These are phyloP conservation scores for Metschnikowia bowlesiae DNA, from an alignment of 805 yeast genomes.

Conservation along the genomic window DNA sequence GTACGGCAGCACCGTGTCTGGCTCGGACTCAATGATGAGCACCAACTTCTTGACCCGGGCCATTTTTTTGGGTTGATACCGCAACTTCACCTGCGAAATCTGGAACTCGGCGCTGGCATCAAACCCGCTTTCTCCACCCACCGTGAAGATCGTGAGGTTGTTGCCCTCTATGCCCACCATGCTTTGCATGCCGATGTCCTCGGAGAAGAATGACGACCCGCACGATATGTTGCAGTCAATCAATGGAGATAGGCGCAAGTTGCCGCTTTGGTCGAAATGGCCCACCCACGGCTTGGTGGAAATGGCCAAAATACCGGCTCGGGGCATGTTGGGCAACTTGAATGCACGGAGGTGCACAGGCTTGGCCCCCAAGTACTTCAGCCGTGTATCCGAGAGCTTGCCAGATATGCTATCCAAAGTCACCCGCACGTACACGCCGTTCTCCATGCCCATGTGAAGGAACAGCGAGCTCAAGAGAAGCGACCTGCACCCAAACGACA, in stretches of 20 bases:
- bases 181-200: slow-evolving; percentile 57
- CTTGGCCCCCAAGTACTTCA: slow-evolving; percentile 68
- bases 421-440: slow-evolving; percentile 73
- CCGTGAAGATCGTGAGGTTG: slow-evolving; percentile 51
- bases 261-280: slow-evolving; percentile 27
- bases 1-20: slow-evolving; percentile 30
- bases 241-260: slow-evolving; percentile 46
- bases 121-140: slow-evolving; percentile 36
- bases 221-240: slow-evolving; percentile 37
- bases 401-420: slow-evolving; percentile 58
- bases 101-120: slow-evolving; percentile 25
- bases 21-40: slow-evolving; percentile 47
- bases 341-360: slow-evolving; percentile 50
- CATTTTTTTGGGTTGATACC: slow-evolving; percentile 51
- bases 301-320: slow-evolving; percentile 42
- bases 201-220: slow-evolving; percentile 56
- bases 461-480: slow-evolving; percentile 26
- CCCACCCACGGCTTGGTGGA: slow-evolving; percentile 58
- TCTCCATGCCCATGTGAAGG: slow-evolving; percentile 77
- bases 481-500: slow-evolving; percentile 44
- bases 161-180: slow-evolving; percentile 56
- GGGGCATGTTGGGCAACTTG: slow-evolving; percentile 16
- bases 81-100: slow-evolving; percentile 35
- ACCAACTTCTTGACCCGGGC: slow-evolving; percentile 18
- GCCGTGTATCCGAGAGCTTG: slow-evolving; percentile 52